Evolutionary conservation across 2,329 filamentous ascomycete genomes (phyloP), one percentile per base, ranked within the genome.

Genomic region (Sporothrix humicola): DNA sequence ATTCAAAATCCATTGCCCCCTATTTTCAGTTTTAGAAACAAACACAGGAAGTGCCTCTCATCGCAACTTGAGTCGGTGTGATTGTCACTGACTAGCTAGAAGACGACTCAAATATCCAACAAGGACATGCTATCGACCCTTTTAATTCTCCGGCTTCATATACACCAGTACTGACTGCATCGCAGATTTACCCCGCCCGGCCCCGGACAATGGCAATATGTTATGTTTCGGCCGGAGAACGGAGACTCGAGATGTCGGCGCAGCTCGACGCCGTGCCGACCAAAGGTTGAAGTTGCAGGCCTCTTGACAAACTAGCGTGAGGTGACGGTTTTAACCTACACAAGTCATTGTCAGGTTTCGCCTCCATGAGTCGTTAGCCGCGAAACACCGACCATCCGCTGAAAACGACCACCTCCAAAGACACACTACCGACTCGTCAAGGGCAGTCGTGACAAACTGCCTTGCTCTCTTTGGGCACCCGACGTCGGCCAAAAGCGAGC

Each of bases 301-400:
- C 26, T 7, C 13, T 31, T 12, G 56, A 26, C 26, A 37, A 26
- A 12, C 15, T 59, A 17, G 26, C 26, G 26, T 15, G 26, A 3
- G 13, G 26, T 15, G 26, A 3, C 26, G 12, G 13, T 26, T 59
- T 56, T n/a, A 12, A 4, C 52, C 20, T 23, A 2, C 7, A 20
- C 20, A 12, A 56, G 7, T 7, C 31, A 37, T 6, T 37, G 31
- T 37, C 31, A 37, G 31, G 4, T 13, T 1, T 26, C 23, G 23
- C 23, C 20, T 17, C 52, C 52, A 56, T 56, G 52, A 56, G 52
- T 56, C 52, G 52, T 56, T 26, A 56, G 52, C 20, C 52, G 52
- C 52, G 9, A 56, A 12, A 26, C 2, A 23, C 20, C 52, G 52
- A 26, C 20, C 31, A 37, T 37, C 31, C 31, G 31, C 31, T 37